Evolutionary conservation across 345 rosid species (phyloP).

Genomic region (Gossypium arboreum): DNA sequence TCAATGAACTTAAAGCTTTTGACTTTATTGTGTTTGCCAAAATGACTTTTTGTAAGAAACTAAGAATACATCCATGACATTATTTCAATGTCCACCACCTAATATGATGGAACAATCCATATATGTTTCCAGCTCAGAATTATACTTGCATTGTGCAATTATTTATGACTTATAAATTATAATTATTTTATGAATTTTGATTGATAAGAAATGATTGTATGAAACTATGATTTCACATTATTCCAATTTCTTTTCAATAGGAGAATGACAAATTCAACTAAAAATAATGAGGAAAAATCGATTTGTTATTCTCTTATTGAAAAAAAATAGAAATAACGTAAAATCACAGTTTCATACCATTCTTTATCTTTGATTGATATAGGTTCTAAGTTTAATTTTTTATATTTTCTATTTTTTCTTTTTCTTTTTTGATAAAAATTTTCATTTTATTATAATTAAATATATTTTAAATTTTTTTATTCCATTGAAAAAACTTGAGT

Average conservation of each 20-base stretch:
- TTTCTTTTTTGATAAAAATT: accelerated
- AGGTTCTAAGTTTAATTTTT: too few relatives aligned
- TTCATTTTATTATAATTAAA: too few relatives aligned
- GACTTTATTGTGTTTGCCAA: not conserved
- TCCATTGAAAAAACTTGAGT: not conserved
- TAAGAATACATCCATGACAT: not conserved
- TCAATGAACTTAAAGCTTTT: not conserved
- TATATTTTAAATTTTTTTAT: not conserved
- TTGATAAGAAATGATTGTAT: too few relatives aligned
- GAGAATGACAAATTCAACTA: too few relatives aligned
- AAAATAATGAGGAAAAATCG: too few relatives aligned
- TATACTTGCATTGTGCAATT: too few relatives aligned
- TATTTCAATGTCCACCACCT: not conserved
- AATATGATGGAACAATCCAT: not conserved
- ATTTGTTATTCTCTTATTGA: too few relatives aligned
- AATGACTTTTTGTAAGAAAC: not conserved
- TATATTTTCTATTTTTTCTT: too few relatives aligned
- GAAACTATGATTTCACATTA: accelerated
- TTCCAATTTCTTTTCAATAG: accelerated
- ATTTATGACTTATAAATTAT: too few relatives aligned
- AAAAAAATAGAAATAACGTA: accelerated
- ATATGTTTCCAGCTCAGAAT: not conserved
- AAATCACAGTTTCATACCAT: too few relatives aligned
- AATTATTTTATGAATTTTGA: too few relatives aligned
- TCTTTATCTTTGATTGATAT: too few relatives aligned